Base-by-base conservation (phyloP, 345 rosid species). In the Capsella bursapastoris region DNA sequence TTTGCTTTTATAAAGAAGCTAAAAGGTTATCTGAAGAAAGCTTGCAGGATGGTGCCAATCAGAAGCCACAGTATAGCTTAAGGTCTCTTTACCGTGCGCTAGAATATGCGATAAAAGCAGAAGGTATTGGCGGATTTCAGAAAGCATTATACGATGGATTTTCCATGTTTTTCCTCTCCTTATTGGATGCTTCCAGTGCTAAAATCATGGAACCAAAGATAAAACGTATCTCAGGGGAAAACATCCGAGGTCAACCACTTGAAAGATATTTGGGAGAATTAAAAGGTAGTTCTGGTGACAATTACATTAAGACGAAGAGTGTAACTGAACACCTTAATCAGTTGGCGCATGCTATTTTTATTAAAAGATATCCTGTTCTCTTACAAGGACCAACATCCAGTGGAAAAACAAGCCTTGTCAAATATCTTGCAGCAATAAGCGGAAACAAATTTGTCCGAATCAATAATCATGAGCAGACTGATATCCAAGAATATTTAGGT, bases 21-120 rank as follows among this genome's bases (percentile, higher is more conserved):
- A 91, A 86, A 82, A 84, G 76, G 79, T 84, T 81, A 50, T 88
- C 97, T 31, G 93, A 86, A 62, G 97, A 94, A 83, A 82, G 86
- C 85, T 84, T 94, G 75, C 97, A 91, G 83, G 98, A 94, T 86
- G 98, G 98, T 57, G 98, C 97, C 52, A 94, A 91, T 84, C 98
- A 94, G 87, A 94, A 90, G 76, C 97, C 97, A 67, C 96, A 91
- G 69, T 94, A 86, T 74, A 94, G 98, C 86, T 84, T 94, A 80
- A 87, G 98, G 82, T 94, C 97, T 78, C 89, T 94, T 27, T 94
- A 86, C 70, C 91, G 97, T 56, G 90, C 98, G 34, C 79, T 94
- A 43, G 98, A 94, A 64, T 94, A 84, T 81, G 86, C 84, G 27
- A 90, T 80, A 67, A 82, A 83, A 84, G 96, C 95, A 56, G 83